Percentiles rank a stretch among this genome's conserved stretches.
Conservation (phyloP, 2,329 filamentous ascomycete genomes). For the Fonsecaea multimorphosa region DNA sequence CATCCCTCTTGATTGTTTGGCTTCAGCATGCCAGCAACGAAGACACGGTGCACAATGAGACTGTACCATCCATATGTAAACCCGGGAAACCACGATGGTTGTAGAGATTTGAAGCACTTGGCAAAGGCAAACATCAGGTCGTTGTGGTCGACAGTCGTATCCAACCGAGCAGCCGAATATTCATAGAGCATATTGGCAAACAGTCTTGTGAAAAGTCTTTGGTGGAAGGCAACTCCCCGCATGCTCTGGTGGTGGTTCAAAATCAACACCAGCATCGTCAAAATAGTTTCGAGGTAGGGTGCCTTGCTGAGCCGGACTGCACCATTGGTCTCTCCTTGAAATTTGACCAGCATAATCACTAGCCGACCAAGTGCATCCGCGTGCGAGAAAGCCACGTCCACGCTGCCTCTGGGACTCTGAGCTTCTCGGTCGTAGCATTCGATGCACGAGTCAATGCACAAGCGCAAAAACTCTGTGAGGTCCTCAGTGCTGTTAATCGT, state of each 20-base stretch:
- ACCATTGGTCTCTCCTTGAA: slow-evolving; percentile 67
- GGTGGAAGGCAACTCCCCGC: slow-evolving; percentile 80
- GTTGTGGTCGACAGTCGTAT: slow-evolving; percentile 66
- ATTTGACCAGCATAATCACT: slow-evolving; percentile 74
- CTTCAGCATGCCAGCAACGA: slow-evolving; percentile 78
- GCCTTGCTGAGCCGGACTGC: slow-evolving; percentile 68
- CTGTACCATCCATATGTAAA: slow-evolving; percentile 87
- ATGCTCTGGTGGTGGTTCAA: slow-evolving; percentile 85
- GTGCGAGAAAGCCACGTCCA: slow-evolving; percentile 66
- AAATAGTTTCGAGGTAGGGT: slow-evolving; percentile 75
- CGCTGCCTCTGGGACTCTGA: slow-evolving; percentile 64
- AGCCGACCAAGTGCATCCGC: slow-evolving; percentile 85
- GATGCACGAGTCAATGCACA: slow-evolving; percentile 79
- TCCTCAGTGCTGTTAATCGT: slow-evolving; percentile 77
- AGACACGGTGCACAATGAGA: slow-evolving; percentile 81
- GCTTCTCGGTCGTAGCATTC: slow-evolving; percentile 76
- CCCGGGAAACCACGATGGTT: slow-evolving; percentile 76
- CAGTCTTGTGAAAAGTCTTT: slow-evolving; percentile 88
- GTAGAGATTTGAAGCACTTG: slow-evolving; percentile 72
- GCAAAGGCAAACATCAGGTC: slow-evolving; percentile 76
- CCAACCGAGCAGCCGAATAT: slow-evolving; percentile 64
- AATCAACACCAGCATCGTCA: slow-evolving; percentile 79
- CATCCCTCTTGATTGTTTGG: slow-evolving; percentile 74
- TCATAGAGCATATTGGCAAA: slow-evolving; percentile 84
- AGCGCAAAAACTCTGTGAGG: slow-evolving; percentile 77